Conservation (phyloP, 163 green algal species). For the Coccomyxa subellipsoidea region DNA sequence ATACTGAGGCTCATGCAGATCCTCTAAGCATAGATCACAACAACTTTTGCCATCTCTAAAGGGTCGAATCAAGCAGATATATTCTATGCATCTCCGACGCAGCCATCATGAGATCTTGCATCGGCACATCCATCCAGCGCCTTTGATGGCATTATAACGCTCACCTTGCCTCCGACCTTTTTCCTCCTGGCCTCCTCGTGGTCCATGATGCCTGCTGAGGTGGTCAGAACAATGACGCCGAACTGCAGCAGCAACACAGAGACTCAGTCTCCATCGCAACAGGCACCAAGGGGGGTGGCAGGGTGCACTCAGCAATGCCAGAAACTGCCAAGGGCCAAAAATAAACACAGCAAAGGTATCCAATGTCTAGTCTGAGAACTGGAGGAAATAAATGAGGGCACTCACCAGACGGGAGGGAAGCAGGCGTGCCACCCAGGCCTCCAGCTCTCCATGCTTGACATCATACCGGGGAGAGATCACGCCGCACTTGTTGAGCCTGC, state of each 20-base stretch:
- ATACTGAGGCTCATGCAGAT: not conserved
- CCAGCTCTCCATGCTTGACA: conserved; percentile 83
- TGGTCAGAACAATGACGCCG: conserved; percentile 97
- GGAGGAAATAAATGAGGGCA: no score
- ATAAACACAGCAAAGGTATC: no score
- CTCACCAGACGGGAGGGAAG: conserved; percentile 91
- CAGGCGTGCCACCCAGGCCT: conserved; percentile 94
- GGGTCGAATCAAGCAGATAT: no score
- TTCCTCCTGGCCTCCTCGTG: conserved; percentile 97
- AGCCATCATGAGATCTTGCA: no score
- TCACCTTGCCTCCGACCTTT: conserved; percentile 92
- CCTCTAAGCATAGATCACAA: not conserved
- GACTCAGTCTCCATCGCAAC: no score
- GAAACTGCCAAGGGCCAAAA: no score
- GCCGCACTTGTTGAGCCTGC: conserved; percentile 98
- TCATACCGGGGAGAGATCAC: conserved; percentile 98
- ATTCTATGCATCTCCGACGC: no score
- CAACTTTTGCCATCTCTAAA: not conserved
- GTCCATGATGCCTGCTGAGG: conserved; percentile 97
- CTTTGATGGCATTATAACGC: no score
- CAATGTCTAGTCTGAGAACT: no score
- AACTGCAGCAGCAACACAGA: conserved; percentile 63
- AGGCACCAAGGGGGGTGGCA: no score
- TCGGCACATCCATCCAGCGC: not conserved
- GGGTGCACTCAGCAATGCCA: no score